Evolutionary conservation across 1,284 basidiomycete species (phyloP), one percentile per base, ranked within the genome.

Genomic region (Megacollybia platyphylla): DNA sequence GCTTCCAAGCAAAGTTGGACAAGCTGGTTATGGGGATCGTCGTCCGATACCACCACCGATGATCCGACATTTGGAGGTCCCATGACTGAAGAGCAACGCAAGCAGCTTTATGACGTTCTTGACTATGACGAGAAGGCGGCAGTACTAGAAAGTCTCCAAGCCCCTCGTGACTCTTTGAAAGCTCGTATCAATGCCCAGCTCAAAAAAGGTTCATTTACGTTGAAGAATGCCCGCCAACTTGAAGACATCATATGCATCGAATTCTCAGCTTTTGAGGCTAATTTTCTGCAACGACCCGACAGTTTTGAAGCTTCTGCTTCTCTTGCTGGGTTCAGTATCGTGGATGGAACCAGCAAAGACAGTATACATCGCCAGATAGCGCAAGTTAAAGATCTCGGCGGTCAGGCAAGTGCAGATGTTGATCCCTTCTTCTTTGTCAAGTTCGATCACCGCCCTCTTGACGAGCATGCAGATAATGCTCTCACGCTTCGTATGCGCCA

Each of bases 341-440:
- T 87, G 54, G 97, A 99, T 58, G 88, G 89, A 24, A 97, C 92
- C 4, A 87, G 87, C 15, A 62, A 71, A 39, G 72, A 83, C 51
- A 88, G 86, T 15, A 67, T 92, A 11, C 89, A 97, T 58, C 83
- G 83, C 5, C 87, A 97, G 60, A 94, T 99, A 44, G 93, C 98
- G 1, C 79, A 84, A 42, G 93, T 98, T 53, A 97, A 97, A 18
- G 3, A 10, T 6, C 9, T 42, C 28, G 36, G n/a, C 43, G 36
- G 32, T 27, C 40, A 43, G n/a, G 24, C 39, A 7, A 43, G 42
- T 35, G 44, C 44, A 27, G 40, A 42, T 32, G 10, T 2, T 13
- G 36, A 89, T 41, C 87, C 93, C 2, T 97, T 99, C 71, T 92
- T 99, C 61, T 88, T 76, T 52, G 64, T 96, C 54, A 89, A 87